Base-by-base conservation (phyloP, 495 filamentous ascomycete species). In the Penicillium malachiteum region DNA sequence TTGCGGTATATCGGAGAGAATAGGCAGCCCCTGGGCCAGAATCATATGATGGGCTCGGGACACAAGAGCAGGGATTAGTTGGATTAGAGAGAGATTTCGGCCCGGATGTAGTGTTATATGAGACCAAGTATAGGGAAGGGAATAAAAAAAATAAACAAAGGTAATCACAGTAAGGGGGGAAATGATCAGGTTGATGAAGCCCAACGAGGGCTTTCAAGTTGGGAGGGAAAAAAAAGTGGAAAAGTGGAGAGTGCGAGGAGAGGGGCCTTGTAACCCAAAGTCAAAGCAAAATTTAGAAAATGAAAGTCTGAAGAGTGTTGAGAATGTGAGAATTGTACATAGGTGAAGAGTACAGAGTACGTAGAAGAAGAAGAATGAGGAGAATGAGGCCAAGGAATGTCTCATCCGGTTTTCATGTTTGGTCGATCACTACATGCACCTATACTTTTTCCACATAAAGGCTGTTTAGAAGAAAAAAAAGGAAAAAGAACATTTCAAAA, bases 211-310 rank as follows among this genome's bases (percentile, higher is more conserved):
- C 21, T 1, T 26, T 26, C 26, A 48, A 39, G 34, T 10, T 37
- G 34, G 34, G 34, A 37, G 5, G 30, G 30, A 33, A 43, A 33
- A 43, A 31, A 57, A 57, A 45, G 55, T 52, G 11, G 30, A 52
- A 54, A 58, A 50, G 39, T 44, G 47, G 47, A 43, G 45, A 46
- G 48, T 47, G 34, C 48, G 46, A 39, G 17, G 52, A 13, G 21
- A 26, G 17, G 21, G 21, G 21, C 21, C 21, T 26, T 26, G 21
- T 26, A 26, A 26, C 21, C 21, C 21, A 26, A 26, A 26, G 21
- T 26, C 21, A 26, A 26, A 26, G 21, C 1, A 26, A 26, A 26
- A 26, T 4, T 26, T 2, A 4, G 4, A 26, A 38, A 38, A 38
- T 38, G 1, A 38, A 38, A 38, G 8, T 38, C 35, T 12, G 16